phyloP scores from a whole-genome alignment of 495 filamentous ascomycete genomes.

The Ramalina intermedia region DNA sequence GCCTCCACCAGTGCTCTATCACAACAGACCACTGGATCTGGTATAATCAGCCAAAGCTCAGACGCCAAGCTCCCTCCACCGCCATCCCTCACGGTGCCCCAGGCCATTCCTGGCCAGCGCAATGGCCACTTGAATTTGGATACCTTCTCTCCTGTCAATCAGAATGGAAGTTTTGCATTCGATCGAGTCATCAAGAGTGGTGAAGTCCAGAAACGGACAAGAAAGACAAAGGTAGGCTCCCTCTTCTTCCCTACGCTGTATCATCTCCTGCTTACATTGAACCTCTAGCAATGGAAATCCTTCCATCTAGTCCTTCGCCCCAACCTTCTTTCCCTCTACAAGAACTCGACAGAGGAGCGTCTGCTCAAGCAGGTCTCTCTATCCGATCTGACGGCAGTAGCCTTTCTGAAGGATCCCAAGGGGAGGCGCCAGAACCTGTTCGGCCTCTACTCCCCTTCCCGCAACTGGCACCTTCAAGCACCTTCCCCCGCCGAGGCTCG shows the following conservation, averaged over 20 bases:
- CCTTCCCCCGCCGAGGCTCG: conserved; percentile 56
- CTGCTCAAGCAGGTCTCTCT: conserved; percentile 76
- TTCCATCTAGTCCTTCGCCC: conserved; percentile 84
- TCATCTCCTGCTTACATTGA: conserved; percentile 1
- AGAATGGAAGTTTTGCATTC: conserved; percentile 90
- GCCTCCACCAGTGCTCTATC: background rate
- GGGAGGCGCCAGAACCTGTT: conserved; percentile 69
- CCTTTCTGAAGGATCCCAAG: conserved; percentile 75
- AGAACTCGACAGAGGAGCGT: conserved; percentile 75
- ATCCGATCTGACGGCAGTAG: conserved; percentile 82
- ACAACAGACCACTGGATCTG: background rate
- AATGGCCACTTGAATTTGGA: conserved; percentile 43
- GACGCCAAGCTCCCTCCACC: background rate
- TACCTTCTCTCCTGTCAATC: conserved; percentile 68
- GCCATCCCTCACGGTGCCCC: background rate
- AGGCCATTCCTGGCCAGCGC: conserved; percentile 13
- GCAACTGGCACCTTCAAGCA: conserved; percentile 83
- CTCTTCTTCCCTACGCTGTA: background rate
- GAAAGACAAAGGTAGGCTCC: conserved; percentile 73
- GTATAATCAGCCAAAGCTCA: background rate
- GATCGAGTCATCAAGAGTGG: conserved; percentile 85
- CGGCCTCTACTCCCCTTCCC: conserved; percentile 81
- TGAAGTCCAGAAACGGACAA: conserved; percentile 69
- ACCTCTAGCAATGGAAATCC: conserved; percentile 55
- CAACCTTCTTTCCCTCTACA: conserved; percentile 90